A percentile compares a stretch with the other conserved stretches of the same genome.
These are phyloP conservation scores for Penicillium tannophilum DNA, from an alignment of 495 filamentous ascomycete genomes.

Conservation along the genomic window DNA sequence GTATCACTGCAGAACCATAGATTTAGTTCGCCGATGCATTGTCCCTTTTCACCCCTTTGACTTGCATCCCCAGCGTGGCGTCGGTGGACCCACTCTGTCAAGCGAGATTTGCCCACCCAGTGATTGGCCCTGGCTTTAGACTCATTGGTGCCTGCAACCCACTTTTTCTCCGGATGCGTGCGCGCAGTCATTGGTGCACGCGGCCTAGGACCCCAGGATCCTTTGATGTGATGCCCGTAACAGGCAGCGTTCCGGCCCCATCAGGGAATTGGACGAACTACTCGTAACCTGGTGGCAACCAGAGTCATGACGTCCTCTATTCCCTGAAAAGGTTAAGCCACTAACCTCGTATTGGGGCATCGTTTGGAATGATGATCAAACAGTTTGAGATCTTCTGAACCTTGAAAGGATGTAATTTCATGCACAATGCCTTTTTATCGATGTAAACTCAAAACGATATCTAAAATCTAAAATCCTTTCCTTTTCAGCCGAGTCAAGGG, in stretches of 20 bases:
- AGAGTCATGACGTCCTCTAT: slow-evolving; percentile 35
- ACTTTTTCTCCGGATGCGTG: slow-evolving; percentile 34
- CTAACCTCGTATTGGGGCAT: neutral
- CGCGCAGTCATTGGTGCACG: slow-evolving; percentile 28
- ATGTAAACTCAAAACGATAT: neutral
- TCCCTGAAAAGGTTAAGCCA: neutral
- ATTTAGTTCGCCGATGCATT: neutral
- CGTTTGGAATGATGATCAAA: neutral
- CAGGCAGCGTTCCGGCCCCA: slow-evolving; percentile 7
- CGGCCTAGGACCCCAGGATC: slow-evolving; percentile 32
- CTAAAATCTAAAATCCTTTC: neutral
- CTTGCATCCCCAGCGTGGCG: slow-evolving; percentile 25
- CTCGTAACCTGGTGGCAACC: slow-evolving; percentile 26
- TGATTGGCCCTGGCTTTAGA: slow-evolving; percentile 20
- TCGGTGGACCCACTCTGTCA: slow-evolving; percentile 16
- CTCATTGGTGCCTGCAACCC: slow-evolving; percentile 25
- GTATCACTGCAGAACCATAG: neutral
- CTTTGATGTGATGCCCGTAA: slow-evolving; percentile 13
- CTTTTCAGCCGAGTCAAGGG: slow-evolving; percentile 18
- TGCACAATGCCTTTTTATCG: neutral
- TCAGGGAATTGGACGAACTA: slow-evolving; percentile 17
- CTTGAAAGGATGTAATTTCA: neutral
- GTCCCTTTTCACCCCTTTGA: slow-evolving; percentile 6
- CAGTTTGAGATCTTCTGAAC: neutral
- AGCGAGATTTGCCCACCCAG: slow-evolving; percentile 20